Evolutionary conservation across 1,284 basidiomycete species (phyloP), one percentile per base, ranked within the genome.

Genomic region (Flammula alnicola): DNA sequence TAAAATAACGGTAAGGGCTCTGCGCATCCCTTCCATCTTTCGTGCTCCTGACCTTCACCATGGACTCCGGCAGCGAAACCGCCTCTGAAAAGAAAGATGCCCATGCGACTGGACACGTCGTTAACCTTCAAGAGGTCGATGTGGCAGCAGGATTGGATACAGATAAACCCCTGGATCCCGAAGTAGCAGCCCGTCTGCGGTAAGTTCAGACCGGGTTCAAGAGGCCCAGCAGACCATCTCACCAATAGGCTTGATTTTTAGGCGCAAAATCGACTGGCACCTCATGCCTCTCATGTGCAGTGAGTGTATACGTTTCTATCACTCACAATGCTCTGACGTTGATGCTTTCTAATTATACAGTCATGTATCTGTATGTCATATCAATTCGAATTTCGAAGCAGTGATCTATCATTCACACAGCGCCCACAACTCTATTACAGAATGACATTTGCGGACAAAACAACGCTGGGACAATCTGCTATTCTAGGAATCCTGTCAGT

Each of bases 241-340:
- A 14, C 23, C 35, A n/a, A 42, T 30, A 14, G 9, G 8, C 10
- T 27, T 20, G 23, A 16, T 32, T 40, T 29, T 17, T 23, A 88
- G 86, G 63, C 75, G 78, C 49, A 90, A 90, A 67, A 86, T 90
- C 49, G 87, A 91, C 65, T 72, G 65, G 69, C 79, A 86, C 61
- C 71, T 90, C 38, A 79, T 91, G 77, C 88, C 87, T 41, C 73
- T 90, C 47, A 90, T 90, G 88, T 89, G 87, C 66, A 68, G 87
- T 89, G 63, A 63, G 86, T 81, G 23, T 7, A n/a, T 20, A 0
- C 22, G 17, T 14, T 32, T 23, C n/a, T 11, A 6, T 7, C 14
- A 38, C 37, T 23, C 40, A 42, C 19, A 43, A 42, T 49, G 17
- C 22, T 12, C 42, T 33, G 14, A 54, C 41, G 17, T 9, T 42